Conservation (phyloP, 495 filamentous ascomycete species). For the Xylaria flabelliformis region DNA sequence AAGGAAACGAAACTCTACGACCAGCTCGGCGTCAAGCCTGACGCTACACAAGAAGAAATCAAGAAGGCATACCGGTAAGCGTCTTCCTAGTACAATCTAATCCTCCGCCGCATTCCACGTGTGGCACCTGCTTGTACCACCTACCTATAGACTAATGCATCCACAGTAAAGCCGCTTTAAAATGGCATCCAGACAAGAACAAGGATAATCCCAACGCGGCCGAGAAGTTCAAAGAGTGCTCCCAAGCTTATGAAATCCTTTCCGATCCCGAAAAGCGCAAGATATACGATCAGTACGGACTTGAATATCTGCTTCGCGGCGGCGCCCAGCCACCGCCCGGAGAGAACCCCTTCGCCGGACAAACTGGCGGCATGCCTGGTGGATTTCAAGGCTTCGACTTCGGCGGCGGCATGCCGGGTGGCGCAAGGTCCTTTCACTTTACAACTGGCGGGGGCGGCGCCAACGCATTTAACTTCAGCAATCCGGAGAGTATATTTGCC, state of each 20-base stretch:
- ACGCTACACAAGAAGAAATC: slow-evolving; percentile 88
- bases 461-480: slow-evolving; percentile 76
- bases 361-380: slow-evolving; percentile 45
- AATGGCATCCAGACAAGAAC: slow-evolving; percentile 97
- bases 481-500: slow-evolving; percentile 82
- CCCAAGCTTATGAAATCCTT: slow-evolving; percentile 96
- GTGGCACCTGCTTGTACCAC: background rate
- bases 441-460: slow-evolving; percentile 59
- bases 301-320: slow-evolving; percentile 89
- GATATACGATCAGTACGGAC: slow-evolving; percentile 91
- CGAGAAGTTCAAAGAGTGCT: slow-evolving; percentile 95
- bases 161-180: slow-evolving; percentile 81
- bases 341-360: slow-evolving; percentile 55
- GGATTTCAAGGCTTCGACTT: slow-evolving; percentile 64
- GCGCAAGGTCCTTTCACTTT: slow-evolving; percentile 75
- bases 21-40: slow-evolving; percentile 73
- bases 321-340: slow-evolving; percentile 74
- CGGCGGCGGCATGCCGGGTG: slow-evolving; percentile 41
- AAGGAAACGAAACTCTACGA: slow-evolving; percentile 89
- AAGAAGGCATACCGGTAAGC: slow-evolving; percentile 93
- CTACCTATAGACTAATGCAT: slow-evolving; percentile 29
- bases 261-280: slow-evolving; percentile 97
- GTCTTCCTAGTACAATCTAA: background rate
- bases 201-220: slow-evolving; percentile 81
- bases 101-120: background rate